Percentiles rank a stretch among this genome's conserved stretches.
Conservation (phyloP, 2,329 filamentous ascomycete genomes). For the Fusarium chlamydosporum region DNA sequence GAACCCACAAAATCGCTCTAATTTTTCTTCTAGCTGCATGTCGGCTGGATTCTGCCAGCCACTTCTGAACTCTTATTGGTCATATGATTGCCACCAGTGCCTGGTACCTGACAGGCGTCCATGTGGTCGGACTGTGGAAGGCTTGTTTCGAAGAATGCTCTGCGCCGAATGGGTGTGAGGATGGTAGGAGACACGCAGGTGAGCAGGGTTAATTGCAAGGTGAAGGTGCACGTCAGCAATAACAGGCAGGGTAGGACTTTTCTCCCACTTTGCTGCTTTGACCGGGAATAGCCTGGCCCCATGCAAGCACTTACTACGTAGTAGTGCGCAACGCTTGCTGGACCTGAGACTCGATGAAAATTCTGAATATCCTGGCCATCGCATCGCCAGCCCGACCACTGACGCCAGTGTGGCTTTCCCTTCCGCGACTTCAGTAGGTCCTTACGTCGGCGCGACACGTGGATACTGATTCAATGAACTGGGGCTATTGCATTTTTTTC, state of each 20-base stretch:
- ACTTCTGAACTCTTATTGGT: slow-evolving; percentile 52
- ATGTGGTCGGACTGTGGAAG: slow-evolving; percentile 59
- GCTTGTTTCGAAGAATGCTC: slow-evolving; percentile 48
- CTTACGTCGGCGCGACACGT: slow-evolving; percentile 34
- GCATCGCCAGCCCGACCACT: slow-evolving; percentile 11
- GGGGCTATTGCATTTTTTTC: slow-evolving; percentile 25
- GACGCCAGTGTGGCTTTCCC: slow-evolving; percentile 34
- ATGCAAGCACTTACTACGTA: slow-evolving; percentile 41
- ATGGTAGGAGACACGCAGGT: slow-evolving; percentile 22
- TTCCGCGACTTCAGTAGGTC: slow-evolving; percentile 9
- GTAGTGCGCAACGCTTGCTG: slow-evolving; percentile 25
- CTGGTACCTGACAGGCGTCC: slow-evolving; percentile 61
- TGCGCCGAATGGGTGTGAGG: slow-evolving; percentile 32
- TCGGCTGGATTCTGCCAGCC: slow-evolving; percentile 22
- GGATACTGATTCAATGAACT: slow-evolving; percentile 37
- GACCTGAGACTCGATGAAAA: slow-evolving; percentile 40
- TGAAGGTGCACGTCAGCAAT: slow-evolving; percentile 30
- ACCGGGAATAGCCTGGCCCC: slow-evolving; percentile 30
- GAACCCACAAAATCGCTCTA: slow-evolving; percentile 44
- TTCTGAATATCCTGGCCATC: slow-evolving; percentile 26
- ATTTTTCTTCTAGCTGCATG: slow-evolving; percentile 49
- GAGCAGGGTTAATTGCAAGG: slow-evolving; percentile 19
- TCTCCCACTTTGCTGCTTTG: slow-evolving; percentile 15
- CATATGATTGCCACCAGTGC: slow-evolving; percentile 49
- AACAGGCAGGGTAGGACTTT: slow-evolving; percentile 17